These are phyloP conservation scores for Spergularia bocconei DNA, from an alignment of 148 eudicot genomes.

Conservation along the genomic window DNA sequence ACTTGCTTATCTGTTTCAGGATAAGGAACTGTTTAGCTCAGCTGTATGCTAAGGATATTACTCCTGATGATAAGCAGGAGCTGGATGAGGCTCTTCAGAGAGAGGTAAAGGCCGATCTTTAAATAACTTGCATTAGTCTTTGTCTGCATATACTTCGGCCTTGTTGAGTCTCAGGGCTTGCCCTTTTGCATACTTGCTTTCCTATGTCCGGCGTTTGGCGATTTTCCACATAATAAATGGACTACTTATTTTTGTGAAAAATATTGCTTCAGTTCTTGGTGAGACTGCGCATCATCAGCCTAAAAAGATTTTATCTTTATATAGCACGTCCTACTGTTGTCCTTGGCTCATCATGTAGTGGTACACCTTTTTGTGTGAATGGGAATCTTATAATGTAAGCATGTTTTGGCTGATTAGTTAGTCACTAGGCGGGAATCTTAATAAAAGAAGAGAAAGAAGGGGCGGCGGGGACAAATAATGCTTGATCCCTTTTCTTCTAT, in stretches of 20 bases:
- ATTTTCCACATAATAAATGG: neutral
- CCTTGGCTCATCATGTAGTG: conserved; percentile 2
- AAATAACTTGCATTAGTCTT: neutral
- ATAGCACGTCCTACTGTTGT: neutral
- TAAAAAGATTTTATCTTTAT: neutral
- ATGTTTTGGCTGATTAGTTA: conserved; percentile 4
- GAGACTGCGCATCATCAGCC: neutral
- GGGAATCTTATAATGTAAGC: conserved; percentile 14
- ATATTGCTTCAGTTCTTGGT: neutral
- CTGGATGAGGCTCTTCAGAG: conserved; percentile 95
- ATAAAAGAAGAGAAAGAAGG: neutral
- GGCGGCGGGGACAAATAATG: neutral
- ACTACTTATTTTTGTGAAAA: neutral
- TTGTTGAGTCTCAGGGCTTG: neutral
- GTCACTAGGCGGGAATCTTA: conserved; percentile 8
- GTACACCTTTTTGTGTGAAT: conserved; percentile 3
- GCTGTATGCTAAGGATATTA: conserved; percentile 81
- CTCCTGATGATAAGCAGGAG: conserved; percentile 95
- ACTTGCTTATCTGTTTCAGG: conserved; percentile 33
- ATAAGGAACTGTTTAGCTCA: conserved; percentile 86
- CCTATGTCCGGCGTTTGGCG: neutral
- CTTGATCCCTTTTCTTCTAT: neutral
- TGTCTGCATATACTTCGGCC: neutral
- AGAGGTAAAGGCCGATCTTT: conserved; percentile 50
- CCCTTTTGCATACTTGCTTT: neutral